Conservation (phyloP, 176 grass and related monocot genomes). For the Saccharum spontaneum region DNA sequence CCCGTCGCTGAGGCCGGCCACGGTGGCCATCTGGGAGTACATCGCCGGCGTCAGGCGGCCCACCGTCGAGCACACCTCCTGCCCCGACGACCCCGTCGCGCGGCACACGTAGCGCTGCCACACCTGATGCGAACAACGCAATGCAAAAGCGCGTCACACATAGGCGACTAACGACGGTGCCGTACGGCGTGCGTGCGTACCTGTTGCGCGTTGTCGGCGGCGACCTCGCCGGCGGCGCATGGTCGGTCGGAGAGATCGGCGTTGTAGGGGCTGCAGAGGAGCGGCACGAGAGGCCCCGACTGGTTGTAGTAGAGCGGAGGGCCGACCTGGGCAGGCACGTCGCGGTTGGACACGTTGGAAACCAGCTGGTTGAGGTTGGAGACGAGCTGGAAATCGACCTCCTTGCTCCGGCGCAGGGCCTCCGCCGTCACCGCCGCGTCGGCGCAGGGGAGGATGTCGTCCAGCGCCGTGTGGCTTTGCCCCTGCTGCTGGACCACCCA, state of each 20-base stretch:
- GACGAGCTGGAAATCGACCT: conserved; percentile 56
- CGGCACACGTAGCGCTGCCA: conserved; percentile 64
- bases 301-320: conserved; percentile 72
- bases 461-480: conserved; percentile 55
- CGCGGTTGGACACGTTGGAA: conserved; percentile 58
- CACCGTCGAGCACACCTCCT: conserved; percentile 51
- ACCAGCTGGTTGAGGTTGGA: conserved; percentile 43
- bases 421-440: conserved; percentile 52
- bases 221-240: conserved; percentile 57
- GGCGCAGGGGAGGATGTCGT: conserved; percentile 87
- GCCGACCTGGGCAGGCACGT: conserved; percentile 18
- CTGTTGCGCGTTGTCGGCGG: conserved; percentile 35
- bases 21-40: conserved; percentile 41
- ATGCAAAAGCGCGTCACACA: background rate
- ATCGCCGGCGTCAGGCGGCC: conserved; percentile 75
- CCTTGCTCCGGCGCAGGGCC: conserved; percentile 53
- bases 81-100: conserved; percentile 2
- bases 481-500: conserved; percentile 60
- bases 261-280: conserved; percentile 73
- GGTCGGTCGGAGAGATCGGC: conserved; percentile 39
- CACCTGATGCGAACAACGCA: conserved; percentile 13
- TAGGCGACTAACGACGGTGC: too few relatives aligned
- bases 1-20: conserved; percentile 46
- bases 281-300: conserved; percentile 60
- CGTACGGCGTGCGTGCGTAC: conserved; percentile 1